Evolutionary conservation across 2,329 filamentous ascomycete species (phyloP), one percentile per base, ranked within the genome.

Genomic region (Exophiala sideris): DNA sequence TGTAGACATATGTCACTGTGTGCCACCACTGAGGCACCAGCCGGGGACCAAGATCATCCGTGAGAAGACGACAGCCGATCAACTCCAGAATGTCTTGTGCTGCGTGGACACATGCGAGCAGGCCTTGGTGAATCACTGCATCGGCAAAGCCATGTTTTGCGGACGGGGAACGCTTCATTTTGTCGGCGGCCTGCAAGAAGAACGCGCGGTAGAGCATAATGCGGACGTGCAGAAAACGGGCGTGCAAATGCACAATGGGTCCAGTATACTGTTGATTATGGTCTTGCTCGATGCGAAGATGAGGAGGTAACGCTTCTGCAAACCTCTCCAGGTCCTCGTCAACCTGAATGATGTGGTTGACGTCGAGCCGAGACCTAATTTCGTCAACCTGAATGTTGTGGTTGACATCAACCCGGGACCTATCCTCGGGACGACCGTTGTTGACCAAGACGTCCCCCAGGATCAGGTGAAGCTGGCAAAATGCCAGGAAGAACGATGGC

Each of bases 11-110:
- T n/a, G 38, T 40, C 10, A 40, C 38, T 4, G 14, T 40, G 20
- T 40, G 38, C 38, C 38, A 40, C 38, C 38, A 40, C 38, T 40
- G 38, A 16, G 14, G 8, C 14, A 16, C 38, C 3, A 40, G 8
- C 3, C 38, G 3, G 8, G 38, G 11, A 9, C 38, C 60, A 2
- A 56, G 62, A 4, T 40, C 14, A 12, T 40, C 38, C 8, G 38
- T 4, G 8, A 40, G 8, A 4, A 16, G 14, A 8, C 38, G 38
- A 9, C 14, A 9, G 38, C 14, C 8, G 9, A 40, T 40, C n/a
- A 40, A 20, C 14, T 40, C 38, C 8, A 40, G 38, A 3, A 40
- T 40, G 14, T 40, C 14, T 16, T 40, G 38, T n/a, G 38, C n/a
- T 9, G 38, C 20, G 4, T n/a, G 38, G n/a, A 40, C 14, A 14